Percentiles rank a stretch among this genome's conserved stretches.
Evolutionary conservation across 108 stramenopile species (phyloP).

Genomic region (Schizochytrium sp.): DNA sequence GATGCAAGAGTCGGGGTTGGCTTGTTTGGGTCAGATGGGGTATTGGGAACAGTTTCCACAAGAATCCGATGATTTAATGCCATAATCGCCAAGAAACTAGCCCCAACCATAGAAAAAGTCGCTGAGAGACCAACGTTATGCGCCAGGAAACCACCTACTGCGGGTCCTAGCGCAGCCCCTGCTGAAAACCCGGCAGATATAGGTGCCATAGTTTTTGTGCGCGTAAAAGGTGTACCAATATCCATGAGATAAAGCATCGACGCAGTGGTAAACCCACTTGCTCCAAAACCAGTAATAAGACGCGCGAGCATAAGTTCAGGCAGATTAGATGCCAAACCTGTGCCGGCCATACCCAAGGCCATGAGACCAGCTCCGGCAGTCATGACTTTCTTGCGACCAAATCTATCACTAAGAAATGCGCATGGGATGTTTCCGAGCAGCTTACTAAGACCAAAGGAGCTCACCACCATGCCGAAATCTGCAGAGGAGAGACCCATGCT

Average conservation of each 20-base stretch:
- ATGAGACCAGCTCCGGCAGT: conserved; percentile 80
- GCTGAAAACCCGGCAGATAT: conserved; percentile 86
- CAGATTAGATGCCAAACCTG: conserved; percentile 80
- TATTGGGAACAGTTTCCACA: conserved; percentile 9
- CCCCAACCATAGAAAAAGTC: conserved; percentile 82
- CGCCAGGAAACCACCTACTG: conserved; percentile 82
- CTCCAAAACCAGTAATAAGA: conserved; percentile 83
- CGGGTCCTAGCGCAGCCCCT: conserved; percentile 88
- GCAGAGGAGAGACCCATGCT: conserved; percentile 80
- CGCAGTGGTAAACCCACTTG: conserved; percentile 81
- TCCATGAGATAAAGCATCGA: conserved; percentile 85
- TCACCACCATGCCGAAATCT: conserved; percentile 85
- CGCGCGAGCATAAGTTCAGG: conserved; percentile 82
- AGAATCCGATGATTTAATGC: conserved; percentile 30
- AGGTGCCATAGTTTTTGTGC: conserved; percentile 84
- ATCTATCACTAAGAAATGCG: conserved; percentile 83
- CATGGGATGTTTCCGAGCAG: conserved; percentile 87
- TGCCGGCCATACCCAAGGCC: conserved; percentile 85
- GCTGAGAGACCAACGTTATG: conserved; percentile 80
- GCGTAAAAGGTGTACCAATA: conserved; percentile 83
- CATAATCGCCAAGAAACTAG: conserved; percentile 6
- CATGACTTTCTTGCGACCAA: conserved; percentile 88
- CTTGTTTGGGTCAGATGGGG: neutral
- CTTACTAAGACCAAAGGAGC: conserved; percentile 85
- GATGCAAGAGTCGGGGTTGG: conserved; percentile 62